Evolutionary conservation across 2,329 filamentous ascomycete species (phyloP).

Genomic region (Diaporthe eres): DNA sequence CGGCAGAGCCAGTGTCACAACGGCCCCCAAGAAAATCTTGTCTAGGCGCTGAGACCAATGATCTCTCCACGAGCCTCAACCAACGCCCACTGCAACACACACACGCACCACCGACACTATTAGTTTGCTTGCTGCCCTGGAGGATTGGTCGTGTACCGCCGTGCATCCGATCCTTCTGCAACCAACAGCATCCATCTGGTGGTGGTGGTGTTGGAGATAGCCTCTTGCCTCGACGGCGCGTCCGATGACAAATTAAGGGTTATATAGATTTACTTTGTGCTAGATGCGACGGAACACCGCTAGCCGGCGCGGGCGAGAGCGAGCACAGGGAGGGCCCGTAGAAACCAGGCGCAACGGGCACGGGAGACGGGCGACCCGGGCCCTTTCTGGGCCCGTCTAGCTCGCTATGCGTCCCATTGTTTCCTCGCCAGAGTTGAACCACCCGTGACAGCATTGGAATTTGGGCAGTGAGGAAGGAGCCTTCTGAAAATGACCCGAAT

Average conservation of each 20-base stretch:
- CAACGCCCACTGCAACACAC: neutral
- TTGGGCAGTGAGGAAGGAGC: no score
- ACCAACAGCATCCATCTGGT: neutral
- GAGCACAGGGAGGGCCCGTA: slow-evolving; percentile 2
- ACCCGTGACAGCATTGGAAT: no score
- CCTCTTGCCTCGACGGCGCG: neutral
- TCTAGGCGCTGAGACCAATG: slow-evolving; percentile 20
- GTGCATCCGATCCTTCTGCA: slow-evolving; percentile 17
- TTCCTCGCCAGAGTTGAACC: neutral
- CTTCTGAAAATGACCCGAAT: neutral
- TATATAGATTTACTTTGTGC: slow-evolving; percentile 5
- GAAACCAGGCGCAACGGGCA: slow-evolving; percentile 4
- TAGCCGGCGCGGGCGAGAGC: slow-evolving; percentile 20
- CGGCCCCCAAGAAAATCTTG: neutral
- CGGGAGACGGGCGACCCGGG: slow-evolving; percentile 21
- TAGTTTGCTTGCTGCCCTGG: neutral
- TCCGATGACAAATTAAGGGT: neutral
- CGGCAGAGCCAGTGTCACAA: slow-evolving; percentile 4
- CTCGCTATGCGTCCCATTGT: neutral
- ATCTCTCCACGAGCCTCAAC: neutral
- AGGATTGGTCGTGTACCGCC: slow-evolving; percentile 6
- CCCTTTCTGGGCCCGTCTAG: neutral
- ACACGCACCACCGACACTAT: neutral
- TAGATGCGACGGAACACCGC: slow-evolving; percentile 8
- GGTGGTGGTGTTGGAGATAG: neutral